Percentiles rank a stretch among this genome's conserved stretches.
Evolutionary conservation across 345 rosid genomes (phyloP).

Genomic region (Diplotaxis tenuifolia): DNA sequence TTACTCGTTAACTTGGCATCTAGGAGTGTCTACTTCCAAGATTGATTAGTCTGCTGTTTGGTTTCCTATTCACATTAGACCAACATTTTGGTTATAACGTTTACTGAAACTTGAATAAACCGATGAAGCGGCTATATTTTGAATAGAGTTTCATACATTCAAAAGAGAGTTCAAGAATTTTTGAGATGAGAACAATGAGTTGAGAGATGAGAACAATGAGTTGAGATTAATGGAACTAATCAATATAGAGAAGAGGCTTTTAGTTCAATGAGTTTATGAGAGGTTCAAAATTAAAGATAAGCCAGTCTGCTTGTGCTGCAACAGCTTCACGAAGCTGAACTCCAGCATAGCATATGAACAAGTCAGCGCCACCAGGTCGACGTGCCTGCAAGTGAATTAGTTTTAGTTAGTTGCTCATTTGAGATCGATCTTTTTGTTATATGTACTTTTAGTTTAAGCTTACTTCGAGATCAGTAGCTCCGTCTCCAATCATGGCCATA

Average conservation of each 20-base stretch:
- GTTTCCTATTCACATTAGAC: slow-evolving; percentile 9
- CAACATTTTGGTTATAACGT: slow-evolving; percentile 11
- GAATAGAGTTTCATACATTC: neutral
- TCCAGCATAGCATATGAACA: slow-evolving; percentile 86
- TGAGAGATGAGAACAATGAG: slow-evolving; percentile 23
- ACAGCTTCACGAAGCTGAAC: slow-evolving; percentile 83
- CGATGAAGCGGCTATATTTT: slow-evolving; percentile 14
- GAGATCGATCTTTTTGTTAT: slow-evolving; percentile 7
- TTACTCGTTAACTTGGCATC: slow-evolving; percentile 23
- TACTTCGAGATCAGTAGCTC: slow-evolving; percentile 98
- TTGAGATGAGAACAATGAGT: slow-evolving; percentile 26
- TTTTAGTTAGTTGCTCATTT: neutral
- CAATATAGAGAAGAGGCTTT: neutral
- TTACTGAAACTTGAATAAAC: slow-evolving; percentile 18
- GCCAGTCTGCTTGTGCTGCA: slow-evolving; percentile 91
- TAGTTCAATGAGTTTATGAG: slow-evolving; percentile 56
- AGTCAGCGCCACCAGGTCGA: slow-evolving; percentile 81
- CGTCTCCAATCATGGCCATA: slow-evolving; percentile 95
- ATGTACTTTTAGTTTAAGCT: slow-evolving; percentile 6
- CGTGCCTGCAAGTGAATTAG: slow-evolving; percentile 54
- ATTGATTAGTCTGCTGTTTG: slow-evolving; percentile 12
- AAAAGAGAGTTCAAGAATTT: neutral
- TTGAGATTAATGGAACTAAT: slow-evolving; percentile 1
- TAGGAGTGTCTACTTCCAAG: neutral
- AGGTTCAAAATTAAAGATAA: slow-evolving; percentile 59